Conservation (phyloP, 164 flowering plant species). For the Houttuynia cordata region DNA sequence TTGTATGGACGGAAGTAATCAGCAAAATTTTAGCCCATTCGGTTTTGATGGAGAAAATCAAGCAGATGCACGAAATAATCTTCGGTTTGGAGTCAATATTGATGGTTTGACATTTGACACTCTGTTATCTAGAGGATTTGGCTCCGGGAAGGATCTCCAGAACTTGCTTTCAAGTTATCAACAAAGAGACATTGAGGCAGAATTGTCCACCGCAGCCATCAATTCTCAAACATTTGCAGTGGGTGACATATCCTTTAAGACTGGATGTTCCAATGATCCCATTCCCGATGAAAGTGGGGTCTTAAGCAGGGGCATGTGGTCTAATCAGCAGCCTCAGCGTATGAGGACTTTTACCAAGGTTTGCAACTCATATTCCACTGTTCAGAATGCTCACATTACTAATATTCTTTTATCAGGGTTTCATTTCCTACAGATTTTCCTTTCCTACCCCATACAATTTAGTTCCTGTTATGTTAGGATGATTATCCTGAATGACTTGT, state of each 20-base stretch:
- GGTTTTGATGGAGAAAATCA: conserved; percentile 65
- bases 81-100: conserved; percentile 44
- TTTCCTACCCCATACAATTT: background rate
- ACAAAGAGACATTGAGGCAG: conserved; percentile 73
- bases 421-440: background rate
- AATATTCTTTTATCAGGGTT: no score
- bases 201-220: conserved; percentile 70
- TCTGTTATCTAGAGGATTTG: conserved; percentile 67
- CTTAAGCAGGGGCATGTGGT: conserved; percentile 48
- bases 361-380: conserved; percentile 3
- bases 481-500: background rate
- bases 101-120: conserved; percentile 70
- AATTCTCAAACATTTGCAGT: conserved; percentile 84
- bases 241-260: conserved; percentile 63
- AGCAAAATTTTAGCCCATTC: conserved; percentile 41
- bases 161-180: conserved; percentile 61
- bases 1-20: conserved; percentile 63
- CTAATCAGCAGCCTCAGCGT: conserved; percentile 62
- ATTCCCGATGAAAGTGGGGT: conserved; percentile 50
- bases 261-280: conserved; percentile 62
- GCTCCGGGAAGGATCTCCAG: conserved; percentile 80
- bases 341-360: conserved; percentile 93
- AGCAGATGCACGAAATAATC: conserved; percentile 47
- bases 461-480: background rate
- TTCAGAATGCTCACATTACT: background rate